These are phyloP conservation scores for Camellia granthamiana DNA, from an alignment of 148 eudicot species.

Conservation along the genomic window DNA sequence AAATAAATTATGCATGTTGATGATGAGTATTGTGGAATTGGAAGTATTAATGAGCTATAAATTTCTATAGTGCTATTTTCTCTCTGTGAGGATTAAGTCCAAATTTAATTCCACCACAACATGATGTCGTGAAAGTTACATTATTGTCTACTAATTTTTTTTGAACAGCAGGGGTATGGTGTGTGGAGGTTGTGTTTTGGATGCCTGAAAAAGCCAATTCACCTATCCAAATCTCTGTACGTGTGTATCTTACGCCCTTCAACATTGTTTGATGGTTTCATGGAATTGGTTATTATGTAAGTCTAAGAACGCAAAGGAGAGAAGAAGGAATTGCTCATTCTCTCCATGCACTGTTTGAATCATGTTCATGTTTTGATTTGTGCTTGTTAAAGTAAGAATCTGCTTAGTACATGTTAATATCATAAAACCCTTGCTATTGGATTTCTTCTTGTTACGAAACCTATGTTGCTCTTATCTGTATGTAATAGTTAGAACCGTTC, in stretches of 20 bases:
- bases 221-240: not conserved
- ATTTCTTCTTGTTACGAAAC: too few relatives aligned
- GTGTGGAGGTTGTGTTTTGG: constrained; percentile 72
- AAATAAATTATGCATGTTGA: too few relatives aligned
- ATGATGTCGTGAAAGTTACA: too few relatives aligned
- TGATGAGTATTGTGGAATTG: too few relatives aligned
- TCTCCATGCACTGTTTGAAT: constrained; percentile 9
- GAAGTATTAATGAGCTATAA: too few relatives aligned
- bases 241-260: constrained; percentile 3
- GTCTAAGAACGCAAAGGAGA: not conserved
- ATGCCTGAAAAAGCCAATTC: constrained; percentile 6
- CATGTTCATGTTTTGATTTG: not conserved
- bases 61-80: too few relatives aligned
- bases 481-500: too few relatives aligned
- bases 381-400: not conserved
- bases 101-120: too few relatives aligned
- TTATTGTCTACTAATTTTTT: not conserved
- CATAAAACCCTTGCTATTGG: not conserved
- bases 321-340: constrained; percentile 26
- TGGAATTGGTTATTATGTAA: not conserved
- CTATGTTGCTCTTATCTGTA: too few relatives aligned
- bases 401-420: not conserved
- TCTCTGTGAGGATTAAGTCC: too few relatives aligned
- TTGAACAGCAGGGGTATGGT: constrained; percentile 63
- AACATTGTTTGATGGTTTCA: not conserved